Base-by-base conservation (phyloP, 306 rosid genomes). In the Trifolium subterraneum region DNA sequence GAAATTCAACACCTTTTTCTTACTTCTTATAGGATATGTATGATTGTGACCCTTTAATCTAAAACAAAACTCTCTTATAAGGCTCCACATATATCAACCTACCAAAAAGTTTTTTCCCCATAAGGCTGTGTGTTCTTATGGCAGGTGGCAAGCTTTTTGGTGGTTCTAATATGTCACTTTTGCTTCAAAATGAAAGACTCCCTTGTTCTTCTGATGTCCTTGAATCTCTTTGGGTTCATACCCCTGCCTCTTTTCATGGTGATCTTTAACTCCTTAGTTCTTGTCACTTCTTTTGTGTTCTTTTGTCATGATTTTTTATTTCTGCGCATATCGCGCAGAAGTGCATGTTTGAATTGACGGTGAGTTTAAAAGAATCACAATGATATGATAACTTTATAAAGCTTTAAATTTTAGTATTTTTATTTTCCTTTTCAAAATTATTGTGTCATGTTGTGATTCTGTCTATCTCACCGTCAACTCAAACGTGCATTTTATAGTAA, bases 201-300 rank as follows among this genome's bases (percentile, higher is more conserved):
- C 90, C 93, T 71, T 75, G 79, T 58, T 83, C 92, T 63, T 79
- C 90, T 84, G 88, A 83, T 0, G 84, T 84, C 68, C 84, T 85
- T 15, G 88, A 84, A 15, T 89, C 90, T 77, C 84, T 87, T 12
- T 93, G 96, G 92, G 68, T 79, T 80, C 88, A 86, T 73, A 68
- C 61, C 82, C 80, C 84, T 29, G 58, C 90, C 85, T 83, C 94
- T 85, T 84, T 90, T 85, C 86, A 84, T 64, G 96, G 91, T 84
- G 58, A 72, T 71, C 64, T 31, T 47, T 73, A 8, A 8, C 62
- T 60, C 45, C 68, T 73, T 15, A 14, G 58, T 71, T 81, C 61
- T 41, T 55, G 16, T 38, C 14, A 19, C 50, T 74, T 70, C 45
- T 35, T 12, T 19, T 36, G 31, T 12, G 1, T 13, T 14, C 67